phyloP scores from a whole-genome alignment of 2,329 filamentous ascomycete species.

The Domatiomyces globalis region DNA sequence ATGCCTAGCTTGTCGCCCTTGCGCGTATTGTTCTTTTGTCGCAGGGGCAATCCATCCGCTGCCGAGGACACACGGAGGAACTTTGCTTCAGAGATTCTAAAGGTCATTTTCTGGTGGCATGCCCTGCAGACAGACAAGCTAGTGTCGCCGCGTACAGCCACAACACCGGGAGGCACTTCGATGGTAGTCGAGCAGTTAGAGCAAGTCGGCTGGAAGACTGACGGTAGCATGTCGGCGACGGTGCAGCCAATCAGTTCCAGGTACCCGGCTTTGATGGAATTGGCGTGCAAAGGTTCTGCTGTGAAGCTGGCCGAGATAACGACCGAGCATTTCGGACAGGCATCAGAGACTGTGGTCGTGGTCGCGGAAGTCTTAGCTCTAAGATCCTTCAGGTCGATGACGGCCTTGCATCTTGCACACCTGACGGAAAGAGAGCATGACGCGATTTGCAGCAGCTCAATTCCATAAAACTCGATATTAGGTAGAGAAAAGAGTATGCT shows the following conservation, averaged over 20 bases:
- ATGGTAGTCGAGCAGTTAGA: slow-evolving; percentile 57
- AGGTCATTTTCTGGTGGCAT: slow-evolving; percentile 66
- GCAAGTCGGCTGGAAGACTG: slow-evolving; percentile 67
- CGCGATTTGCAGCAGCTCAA: slow-evolving; percentile 59
- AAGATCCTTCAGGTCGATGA: slow-evolving; percentile 54
- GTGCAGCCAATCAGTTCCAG: slow-evolving; percentile 63
- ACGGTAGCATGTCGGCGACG: slow-evolving; percentile 62
- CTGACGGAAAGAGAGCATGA: slow-evolving; percentile 57
- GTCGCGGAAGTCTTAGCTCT: slow-evolving; percentile 34
- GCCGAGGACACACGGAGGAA: slow-evolving; percentile 53
- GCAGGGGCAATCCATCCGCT: slow-evolving; percentile 24
- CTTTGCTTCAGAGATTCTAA: slow-evolving; percentile 63
- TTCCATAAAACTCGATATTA: slow-evolving; percentile 58
- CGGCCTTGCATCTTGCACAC: slow-evolving; percentile 64
- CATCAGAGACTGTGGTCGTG: slow-evolving; percentile 23
- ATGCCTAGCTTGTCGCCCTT: slow-evolving; percentile 40
- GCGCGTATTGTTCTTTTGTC: slow-evolving; percentile 1
- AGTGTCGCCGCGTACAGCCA: slow-evolving; percentile 59
- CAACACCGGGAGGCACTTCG: slow-evolving; percentile 44
- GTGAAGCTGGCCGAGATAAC: slow-evolving; percentile 35
- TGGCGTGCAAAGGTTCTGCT: slow-evolving; percentile 56
- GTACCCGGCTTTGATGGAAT: slow-evolving; percentile 63
- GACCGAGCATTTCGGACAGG: slow-evolving; percentile 43
- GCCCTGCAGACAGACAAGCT: slow-evolving; percentile 62
- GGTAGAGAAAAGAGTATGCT: slow-evolving; percentile 68